Base-by-base conservation (phyloP, 495 filamentous ascomycete genomes). In the Podospora pseudoanserina region DNA sequence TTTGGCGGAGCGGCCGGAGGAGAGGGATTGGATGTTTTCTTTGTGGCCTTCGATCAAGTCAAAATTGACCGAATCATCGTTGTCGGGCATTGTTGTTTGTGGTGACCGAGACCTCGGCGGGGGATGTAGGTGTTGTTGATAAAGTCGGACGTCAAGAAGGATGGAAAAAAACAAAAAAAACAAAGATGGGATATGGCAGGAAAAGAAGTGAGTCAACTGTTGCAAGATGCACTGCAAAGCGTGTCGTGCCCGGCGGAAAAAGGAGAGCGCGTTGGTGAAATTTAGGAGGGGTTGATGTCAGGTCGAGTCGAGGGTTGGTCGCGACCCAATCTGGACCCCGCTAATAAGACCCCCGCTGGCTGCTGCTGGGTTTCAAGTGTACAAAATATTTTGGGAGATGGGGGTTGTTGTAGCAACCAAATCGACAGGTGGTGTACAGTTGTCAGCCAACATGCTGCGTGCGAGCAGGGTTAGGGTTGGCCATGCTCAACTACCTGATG, bases 1-100 rank as follows among this genome's bases (percentile, higher is more conserved):
- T 80, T 89, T 90, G 18, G 95, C 95, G 34, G 94, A 97, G 65
- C 95, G 88, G 49, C 95, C 95, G 60, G 92, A 90, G 2, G 96
- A 92, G 54, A 98, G 85, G 15, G 94, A 90, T 75, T 97, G 93
- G 56, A 98, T 96, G 75, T 99, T 98, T 79, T 99, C 95, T 79
- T 99, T 99, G 74, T 97, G 93, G 57, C 85, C 86, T 77, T 99
- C 95, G 80, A 99, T 98, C 69, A 97, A 88, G 69, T 96, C 91
- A 83, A 99, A 98, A 79, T 96, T 87, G 75, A 97, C 91, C 18
- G 83, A 72, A 76, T 85, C 81, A 67, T 81, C 80, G 67, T 81
- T 49, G 64, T 79, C 70, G 68, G 82, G 78, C 83, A 86, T 87
- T 26, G 65, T 72, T 81, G 70, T 30, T 18, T n/a, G 23, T 27